Evolutionary conservation across 257 asterid genomes (phyloP).

Genomic region (Nicotiana tabacum): DNA sequence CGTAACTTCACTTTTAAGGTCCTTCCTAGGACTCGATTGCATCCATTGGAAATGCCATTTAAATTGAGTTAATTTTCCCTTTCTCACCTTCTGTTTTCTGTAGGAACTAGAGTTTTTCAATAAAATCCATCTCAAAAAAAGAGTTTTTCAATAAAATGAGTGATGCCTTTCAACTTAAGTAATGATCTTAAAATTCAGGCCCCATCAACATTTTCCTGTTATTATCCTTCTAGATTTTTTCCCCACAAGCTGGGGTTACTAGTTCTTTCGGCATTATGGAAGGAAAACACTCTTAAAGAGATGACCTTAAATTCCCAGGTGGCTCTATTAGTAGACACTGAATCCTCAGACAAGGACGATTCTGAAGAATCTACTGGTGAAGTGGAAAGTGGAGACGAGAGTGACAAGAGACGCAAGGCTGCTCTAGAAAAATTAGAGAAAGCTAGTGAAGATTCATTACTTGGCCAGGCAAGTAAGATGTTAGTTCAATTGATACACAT

Average conservation of each 20-base stretch:
- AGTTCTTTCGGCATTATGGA: background rate
- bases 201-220: background rate
- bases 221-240: background rate
- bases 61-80: background rate
- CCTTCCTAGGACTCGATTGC: background rate
- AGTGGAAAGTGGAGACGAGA: slow-evolving; percentile 62
- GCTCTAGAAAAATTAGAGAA: slow-evolving; percentile 77
- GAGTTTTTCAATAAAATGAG: background rate
- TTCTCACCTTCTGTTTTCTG: background rate
- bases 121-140: too few relatives aligned
- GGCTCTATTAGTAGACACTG: slow-evolving; percentile 44
- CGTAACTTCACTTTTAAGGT: background rate
- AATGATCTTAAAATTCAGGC: background rate
- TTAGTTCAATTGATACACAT: background rate
- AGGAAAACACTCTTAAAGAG: background rate
- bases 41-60: background rate
- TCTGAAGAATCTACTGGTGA: slow-evolving; percentile 35
- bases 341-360: slow-evolving; percentile 46
- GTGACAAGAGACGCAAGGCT: slow-evolving; percentile 50
- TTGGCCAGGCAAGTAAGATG: slow-evolving; percentile 61
- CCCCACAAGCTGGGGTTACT: background rate
- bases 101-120: background rate
- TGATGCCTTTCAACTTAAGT: background rate
- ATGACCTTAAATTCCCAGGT: background rate
- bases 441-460: slow-evolving; percentile 78